Percentiles rank a stretch among this genome's conserved stretches.
These are phyloP conservation scores for Sporopachydermia lactativora DNA, from an alignment of 805 yeast genomes.

Conservation along the genomic window DNA sequence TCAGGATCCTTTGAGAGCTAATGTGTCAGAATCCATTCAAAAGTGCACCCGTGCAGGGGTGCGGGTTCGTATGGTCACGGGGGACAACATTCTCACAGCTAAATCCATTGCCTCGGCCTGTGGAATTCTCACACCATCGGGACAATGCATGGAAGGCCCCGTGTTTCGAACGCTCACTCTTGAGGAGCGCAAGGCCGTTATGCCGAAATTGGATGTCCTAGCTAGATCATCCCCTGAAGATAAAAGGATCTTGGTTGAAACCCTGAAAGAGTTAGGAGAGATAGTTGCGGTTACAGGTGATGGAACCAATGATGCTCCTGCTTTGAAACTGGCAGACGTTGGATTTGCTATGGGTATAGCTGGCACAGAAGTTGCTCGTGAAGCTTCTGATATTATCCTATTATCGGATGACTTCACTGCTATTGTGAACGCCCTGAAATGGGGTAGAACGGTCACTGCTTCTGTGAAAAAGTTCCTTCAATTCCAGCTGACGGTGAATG, in stretches of 20 bases:
- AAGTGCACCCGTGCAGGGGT: slow-evolving; percentile 89
- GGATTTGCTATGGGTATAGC: slow-evolving; percentile 98
- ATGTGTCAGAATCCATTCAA: slow-evolving; percentile 79
- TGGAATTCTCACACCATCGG: slow-evolving; percentile 46
- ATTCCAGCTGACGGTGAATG: slow-evolving; percentile 90
- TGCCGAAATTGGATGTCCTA: slow-evolving; percentile 68
- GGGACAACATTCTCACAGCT: slow-evolving; percentile 88
- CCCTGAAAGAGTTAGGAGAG: slow-evolving; percentile 67
- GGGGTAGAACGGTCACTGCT: slow-evolving; percentile 96
- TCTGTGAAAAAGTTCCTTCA: slow-evolving; percentile 93
- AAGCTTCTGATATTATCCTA: slow-evolving; percentile 83
- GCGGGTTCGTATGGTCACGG: slow-evolving; percentile 94
- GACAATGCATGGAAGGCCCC: slow-evolving; percentile 85
- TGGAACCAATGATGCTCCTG: slow-evolving; percentile 98
- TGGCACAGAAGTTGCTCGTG: slow-evolving; percentile 98
- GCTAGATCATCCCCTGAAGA: slow-evolving; percentile 97
- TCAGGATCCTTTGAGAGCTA: slow-evolving; percentile 86
- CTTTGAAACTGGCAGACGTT: slow-evolving; percentile 89
- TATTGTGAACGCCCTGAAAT: slow-evolving; percentile 90
- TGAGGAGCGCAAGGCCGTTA: slow-evolving; percentile 39
- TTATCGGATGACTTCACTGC: slow-evolving; percentile 93
- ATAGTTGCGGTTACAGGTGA: slow-evolving; percentile 99
- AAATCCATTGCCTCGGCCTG: slow-evolving; percentile 80
- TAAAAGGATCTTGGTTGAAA: slow-evolving; percentile 73
- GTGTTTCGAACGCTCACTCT: slow-evolving; percentile 54